Conservation (phyloP, 179 eudicot genomes). For the Sideroxylon spinosum region DNA sequence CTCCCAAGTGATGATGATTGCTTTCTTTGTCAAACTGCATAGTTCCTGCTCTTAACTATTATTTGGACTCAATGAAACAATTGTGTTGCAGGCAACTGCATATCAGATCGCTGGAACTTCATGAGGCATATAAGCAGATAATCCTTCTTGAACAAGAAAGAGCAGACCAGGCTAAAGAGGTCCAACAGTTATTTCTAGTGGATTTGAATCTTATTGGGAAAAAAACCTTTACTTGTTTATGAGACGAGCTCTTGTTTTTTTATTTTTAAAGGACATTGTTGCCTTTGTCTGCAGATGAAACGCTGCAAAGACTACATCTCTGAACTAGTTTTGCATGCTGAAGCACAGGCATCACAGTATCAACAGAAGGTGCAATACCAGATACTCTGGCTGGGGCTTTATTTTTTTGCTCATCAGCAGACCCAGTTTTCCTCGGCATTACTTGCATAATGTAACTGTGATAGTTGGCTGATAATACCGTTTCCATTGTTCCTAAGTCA, state of each 20-base stretch:
- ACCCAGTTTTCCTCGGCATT: not conserved
- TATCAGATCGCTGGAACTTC: slow-evolving; percentile 31
- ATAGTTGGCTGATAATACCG: not conserved
- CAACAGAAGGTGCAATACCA: slow-evolving; percentile 48
- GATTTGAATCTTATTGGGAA: slow-evolving; percentile 12
- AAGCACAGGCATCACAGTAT: slow-evolving; percentile 67
- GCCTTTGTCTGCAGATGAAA: slow-evolving; percentile 37
- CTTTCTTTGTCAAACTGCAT: not conserved
- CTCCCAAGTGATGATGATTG: not conserved
- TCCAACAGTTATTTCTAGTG: slow-evolving; percentile 9
- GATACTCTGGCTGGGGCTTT: not conserved
- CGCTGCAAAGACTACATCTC: slow-evolving; percentile 51
- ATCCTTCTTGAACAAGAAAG: slow-evolving; percentile 42
- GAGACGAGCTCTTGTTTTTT: not conserved
- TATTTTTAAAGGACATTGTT: slow-evolving; percentile 7
- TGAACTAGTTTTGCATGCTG: slow-evolving; percentile 57
- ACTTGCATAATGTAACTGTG: not conserved
- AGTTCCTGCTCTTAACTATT: slow-evolving; percentile 1
- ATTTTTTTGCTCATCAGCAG: not conserved
- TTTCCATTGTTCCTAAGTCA: not conserved
- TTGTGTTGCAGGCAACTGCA: slow-evolving; percentile 32
- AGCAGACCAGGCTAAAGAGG: slow-evolving; percentile 47
- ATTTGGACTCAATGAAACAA: not conserved
- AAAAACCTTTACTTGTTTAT: not conserved
- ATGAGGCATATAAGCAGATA: slow-evolving; percentile 35